Percentiles rank a stretch among this genome's conserved stretches.
Evolutionary conservation across 1,284 basidiomycete species (phyloP).

Genomic region (Agroathelia rolfsii): DNA sequence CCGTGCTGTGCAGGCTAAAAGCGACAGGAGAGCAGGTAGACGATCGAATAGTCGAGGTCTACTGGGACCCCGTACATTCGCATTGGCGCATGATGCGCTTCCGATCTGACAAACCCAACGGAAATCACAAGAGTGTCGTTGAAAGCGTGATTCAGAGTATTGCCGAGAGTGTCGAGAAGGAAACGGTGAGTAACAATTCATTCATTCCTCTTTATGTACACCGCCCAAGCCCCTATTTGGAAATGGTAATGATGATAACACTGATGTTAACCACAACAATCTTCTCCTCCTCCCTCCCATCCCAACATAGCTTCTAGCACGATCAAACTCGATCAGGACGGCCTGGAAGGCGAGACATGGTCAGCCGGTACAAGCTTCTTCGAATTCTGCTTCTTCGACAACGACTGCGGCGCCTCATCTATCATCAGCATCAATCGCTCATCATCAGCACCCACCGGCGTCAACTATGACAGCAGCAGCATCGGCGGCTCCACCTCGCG

Average conservation of each 20-base stretch:
- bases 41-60: slow-evolving; percentile 89
- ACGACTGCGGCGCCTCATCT: too few relatives aligned
- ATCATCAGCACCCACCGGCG: too few relatives aligned
- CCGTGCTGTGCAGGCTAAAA: slow-evolving; percentile 66
- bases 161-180: slow-evolving; percentile 83
- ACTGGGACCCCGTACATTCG: slow-evolving; percentile 64
- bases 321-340: slow-evolving; percentile 47
- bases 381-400: too few relatives aligned
- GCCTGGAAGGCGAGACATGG: slow-evolving; percentile 59
- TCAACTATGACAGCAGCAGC: slow-evolving; percentile 8
- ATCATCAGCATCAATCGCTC: too few relatives aligned
- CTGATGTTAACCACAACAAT: slow-evolving; percentile 7
- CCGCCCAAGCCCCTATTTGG: too few relatives aligned
- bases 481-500: slow-evolving; percentile 11
- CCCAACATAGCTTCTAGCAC: slow-evolving; percentile 45
- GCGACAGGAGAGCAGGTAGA: slow-evolving; percentile 79
- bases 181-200: slow-evolving; percentile 43
- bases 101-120: slow-evolving; percentile 84
- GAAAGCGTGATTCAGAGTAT: slow-evolving; percentile 83
- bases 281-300: slow-evolving; percentile 5
- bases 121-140: slow-evolving; percentile 78
- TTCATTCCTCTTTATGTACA: slow-evolving; percentile 8
- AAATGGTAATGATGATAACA: too few relatives aligned
- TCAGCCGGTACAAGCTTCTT: too few relatives aligned
- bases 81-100: slow-evolving; percentile 89